Evolutionary conservation across 257 asterid genomes (phyloP).

Genomic region (Primulina eburnea): DNA sequence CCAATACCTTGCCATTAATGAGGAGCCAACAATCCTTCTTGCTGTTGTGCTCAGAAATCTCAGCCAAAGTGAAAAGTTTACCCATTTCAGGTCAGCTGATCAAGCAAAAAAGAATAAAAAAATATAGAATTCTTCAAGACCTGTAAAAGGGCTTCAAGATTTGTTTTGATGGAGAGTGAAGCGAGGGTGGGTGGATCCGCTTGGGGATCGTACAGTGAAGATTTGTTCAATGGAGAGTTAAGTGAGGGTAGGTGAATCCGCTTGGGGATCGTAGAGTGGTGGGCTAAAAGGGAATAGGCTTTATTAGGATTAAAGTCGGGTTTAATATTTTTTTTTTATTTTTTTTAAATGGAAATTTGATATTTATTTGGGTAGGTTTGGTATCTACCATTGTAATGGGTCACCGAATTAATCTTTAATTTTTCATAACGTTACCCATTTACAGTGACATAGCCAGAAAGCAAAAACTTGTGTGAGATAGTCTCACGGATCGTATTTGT

Average conservation of each 20-base stretch:
- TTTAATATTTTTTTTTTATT: too few relatives aligned
- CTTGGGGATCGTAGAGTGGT: too few relatives aligned
- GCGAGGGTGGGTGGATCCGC: not conserved
- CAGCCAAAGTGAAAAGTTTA: conserved; percentile 49
- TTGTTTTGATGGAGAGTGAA: conserved; percentile 3
- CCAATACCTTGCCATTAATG: conserved; percentile 55
- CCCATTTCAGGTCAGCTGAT: conserved; percentile 36
- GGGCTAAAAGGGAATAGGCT: too few relatives aligned
- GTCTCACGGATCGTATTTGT: too few relatives aligned
- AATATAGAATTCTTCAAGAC: conserved; percentile 22
- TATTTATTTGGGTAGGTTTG: too few relatives aligned
- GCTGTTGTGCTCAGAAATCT: conserved; percentile 58
- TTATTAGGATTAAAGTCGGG: too few relatives aligned
- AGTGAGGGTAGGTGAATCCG: not conserved
- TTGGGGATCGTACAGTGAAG: not conserved
- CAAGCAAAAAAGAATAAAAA: not conserved
- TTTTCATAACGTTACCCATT: too few relatives aligned
- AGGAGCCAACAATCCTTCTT: conserved; percentile 60
- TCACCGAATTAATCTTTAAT: too few relatives aligned
- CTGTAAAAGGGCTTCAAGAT: conserved; percentile 12
- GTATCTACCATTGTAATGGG: too few relatives aligned
- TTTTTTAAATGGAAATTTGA: too few relatives aligned
- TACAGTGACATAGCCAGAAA: too few relatives aligned
- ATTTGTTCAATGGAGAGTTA: conserved; percentile 12
- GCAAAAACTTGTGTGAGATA: too few relatives aligned